Percentiles rank a stretch among this genome's conserved stretches.
Conservation (phyloP, 352 stramenopile species). For the Pythium monospermum region DNA sequence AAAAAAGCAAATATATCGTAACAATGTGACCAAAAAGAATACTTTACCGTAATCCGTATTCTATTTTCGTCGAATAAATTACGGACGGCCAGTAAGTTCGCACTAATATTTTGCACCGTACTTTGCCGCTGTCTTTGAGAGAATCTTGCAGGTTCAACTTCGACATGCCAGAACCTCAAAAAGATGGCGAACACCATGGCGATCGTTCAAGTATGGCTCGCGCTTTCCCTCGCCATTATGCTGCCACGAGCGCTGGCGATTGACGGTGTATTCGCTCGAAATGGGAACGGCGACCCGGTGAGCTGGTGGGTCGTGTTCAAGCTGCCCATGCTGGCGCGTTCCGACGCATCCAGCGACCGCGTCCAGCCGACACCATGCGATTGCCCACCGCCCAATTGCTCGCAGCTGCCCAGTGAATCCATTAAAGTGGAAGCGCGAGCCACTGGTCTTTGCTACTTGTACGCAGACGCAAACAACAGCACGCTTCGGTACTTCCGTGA, state of each 20-base stretch:
- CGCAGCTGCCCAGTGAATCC: slow-evolving; percentile 35
- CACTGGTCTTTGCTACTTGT: slow-evolving; percentile 71
- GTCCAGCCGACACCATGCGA: slow-evolving; percentile 51
- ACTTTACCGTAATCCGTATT: too few relatives aligned
- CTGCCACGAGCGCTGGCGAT: neutral
- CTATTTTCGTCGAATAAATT: too few relatives aligned
- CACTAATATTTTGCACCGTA: neutral
- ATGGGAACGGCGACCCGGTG: slow-evolving; percentile 55
- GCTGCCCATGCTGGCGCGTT: slow-evolving; percentile 35
- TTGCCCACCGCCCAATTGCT: slow-evolving; percentile 50
- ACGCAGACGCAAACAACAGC: slow-evolving; percentile 50
- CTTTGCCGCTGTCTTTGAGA: too few relatives aligned
- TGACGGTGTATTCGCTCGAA: slow-evolving; percentile 27
- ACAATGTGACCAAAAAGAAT: too few relatives aligned
- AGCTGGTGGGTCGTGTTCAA: slow-evolving; percentile 78
- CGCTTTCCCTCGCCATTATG: too few relatives aligned
- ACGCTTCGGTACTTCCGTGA: slow-evolving; percentile 62
- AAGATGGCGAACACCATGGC: too few relatives aligned
- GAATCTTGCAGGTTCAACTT: too few relatives aligned
- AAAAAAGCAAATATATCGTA: too few relatives aligned
- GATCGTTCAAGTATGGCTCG: too few relatives aligned
- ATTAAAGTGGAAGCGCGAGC: slow-evolving; percentile 32
- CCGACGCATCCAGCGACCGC: neutral
- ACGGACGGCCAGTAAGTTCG: slow-evolving; percentile 6
- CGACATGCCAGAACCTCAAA: too few relatives aligned